Evolutionary conservation across 208 protist genomes (phyloP).

Genomic region (Acanthamoeba healyi): DNA sequence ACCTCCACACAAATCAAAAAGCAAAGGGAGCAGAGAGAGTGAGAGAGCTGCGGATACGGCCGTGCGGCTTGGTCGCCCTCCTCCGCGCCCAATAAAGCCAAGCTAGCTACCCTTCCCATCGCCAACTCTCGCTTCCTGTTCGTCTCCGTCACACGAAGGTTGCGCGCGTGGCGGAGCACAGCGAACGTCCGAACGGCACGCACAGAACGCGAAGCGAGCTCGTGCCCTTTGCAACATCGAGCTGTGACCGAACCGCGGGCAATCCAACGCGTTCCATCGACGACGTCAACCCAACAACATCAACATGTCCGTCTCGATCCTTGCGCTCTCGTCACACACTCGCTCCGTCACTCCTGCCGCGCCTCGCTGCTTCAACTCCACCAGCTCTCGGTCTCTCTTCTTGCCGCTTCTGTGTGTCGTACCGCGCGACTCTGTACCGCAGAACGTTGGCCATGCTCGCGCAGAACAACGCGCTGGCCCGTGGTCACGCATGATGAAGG

Average conservation of each 20-base stretch:
- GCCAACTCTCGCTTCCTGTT: not conserved
- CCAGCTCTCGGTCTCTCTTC: not conserved
- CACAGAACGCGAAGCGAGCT: no score
- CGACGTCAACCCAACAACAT: no score
- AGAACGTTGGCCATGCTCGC: no score
- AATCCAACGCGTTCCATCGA: no score
- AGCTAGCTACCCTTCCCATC: not conserved
- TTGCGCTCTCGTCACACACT: not conserved
- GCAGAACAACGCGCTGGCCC: no score
- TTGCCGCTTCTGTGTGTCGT: not conserved
- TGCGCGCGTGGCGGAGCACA: no score
- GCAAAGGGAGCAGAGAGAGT: not conserved
- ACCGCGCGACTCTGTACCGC: not conserved
- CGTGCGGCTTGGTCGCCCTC: not conserved
- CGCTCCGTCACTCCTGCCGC: not conserved
- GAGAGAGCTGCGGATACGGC: no score
- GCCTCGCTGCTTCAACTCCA: not conserved
- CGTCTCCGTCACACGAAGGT: not conserved
- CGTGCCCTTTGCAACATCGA: no score
- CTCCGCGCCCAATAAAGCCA: not conserved
- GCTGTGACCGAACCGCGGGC: no score
- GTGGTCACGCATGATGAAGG: no score
- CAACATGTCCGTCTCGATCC: no score
- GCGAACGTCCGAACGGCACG: no score
- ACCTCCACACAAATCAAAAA: not conserved